Base-by-base conservation (phyloP, 2,329 filamentous ascomycete species). In the Tolypocladium pustulatum region DNA sequence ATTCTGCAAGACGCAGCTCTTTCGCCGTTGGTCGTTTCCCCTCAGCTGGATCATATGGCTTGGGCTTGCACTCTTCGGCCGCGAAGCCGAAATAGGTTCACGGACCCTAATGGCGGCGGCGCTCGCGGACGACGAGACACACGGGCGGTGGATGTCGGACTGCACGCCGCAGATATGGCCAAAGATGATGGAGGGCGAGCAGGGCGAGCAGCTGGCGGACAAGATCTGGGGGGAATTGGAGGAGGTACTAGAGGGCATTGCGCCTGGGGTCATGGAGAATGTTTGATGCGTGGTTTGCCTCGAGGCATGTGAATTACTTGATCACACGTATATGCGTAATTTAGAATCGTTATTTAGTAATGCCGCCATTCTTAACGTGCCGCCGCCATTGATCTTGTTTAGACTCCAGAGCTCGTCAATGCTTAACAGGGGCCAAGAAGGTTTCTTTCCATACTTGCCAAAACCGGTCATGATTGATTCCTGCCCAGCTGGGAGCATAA, bases 171-270 rank as follows among this genome's bases (percentile, higher is more conserved):
- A 63, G 36, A 51, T 55, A 30, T 62, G 63, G 54, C 66, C 69
- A 6, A 56, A 58, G 12, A 43, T 61, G 7, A 68, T 72, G 65
- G 57, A 63, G 8, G 68, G 75, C 6, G 66, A 71, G 6, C 69
- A 76, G 38, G 78, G 76, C 0, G 63, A 65, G 41, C 57, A 67
- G 56, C 60, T 68, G 57, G 74, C 74, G 59, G 64, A 66, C 53
- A 72, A 67, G 59, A 65, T 78, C 3, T 81, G 72, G 65, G 68
- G 64, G 20, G 76, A 81, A 67, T 61, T 81, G 62, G 54, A 75
- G 61, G 71, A 63, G 13, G 67, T 76, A 25, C 57, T 81, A 36
- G 76, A 80, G 55, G 68, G 56, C 3, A 70, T 80, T 37, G 70
- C 77, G 60, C 73, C 75, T 0, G 74, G 73, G 0, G 64, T 78